Evolutionary conservation across 768 basidiomycete genomes (phyloP), one percentile per base, ranked within the genome.

Genomic region (Gautieria morchelliformis): DNA sequence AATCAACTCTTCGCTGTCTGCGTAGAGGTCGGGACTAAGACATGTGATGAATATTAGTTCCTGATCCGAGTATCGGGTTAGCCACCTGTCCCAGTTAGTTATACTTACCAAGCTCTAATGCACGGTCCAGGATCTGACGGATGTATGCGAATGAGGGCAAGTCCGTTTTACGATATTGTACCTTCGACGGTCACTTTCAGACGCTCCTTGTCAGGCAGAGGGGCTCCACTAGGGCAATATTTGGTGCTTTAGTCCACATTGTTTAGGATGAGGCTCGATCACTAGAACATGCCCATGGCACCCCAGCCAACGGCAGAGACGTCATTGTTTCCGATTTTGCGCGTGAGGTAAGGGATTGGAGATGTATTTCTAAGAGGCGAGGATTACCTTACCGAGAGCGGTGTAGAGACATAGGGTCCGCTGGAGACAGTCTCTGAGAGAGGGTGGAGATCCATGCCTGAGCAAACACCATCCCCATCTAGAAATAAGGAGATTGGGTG

Each of bases 291-390:
- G 14, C 80, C 82, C 83, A 84, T 84, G 7, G 74, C 69, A 6
- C 84, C 84, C 58, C 78, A 83, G 2, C 83, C 83, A 12, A 86
- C 72, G 22, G 76, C 77, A 9, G 75, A 70, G n/a, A 82, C 76
- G 11, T 69, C 56, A 24, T 69, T 65, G 12, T 70, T 64, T 20
- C 78, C 80, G 24, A 85, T 74, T 52, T 69, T 76, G 56, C 74
- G 75, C 57, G 69, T 72, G 24, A 68, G 73, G 59, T 69, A 68
- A 61, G 61, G 56, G 62, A 60, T 57, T 19, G 48, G 11, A 35
- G 33, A n/a, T n/a, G n/a, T n/a, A n/a, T n/a, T n/a, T n/a, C n/a
- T n/a, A n/a, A n/a, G n/a, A n/a, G n/a, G n/a, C n/a, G n/a, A n/a
- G n/a, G n/a, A n/a, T n/a, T n/a, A n/a, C n/a, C n/a, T n/a, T n/a